phyloP scores from a whole-genome alignment of 345 rosid species.

The Ceriops zippeliana region DNA sequence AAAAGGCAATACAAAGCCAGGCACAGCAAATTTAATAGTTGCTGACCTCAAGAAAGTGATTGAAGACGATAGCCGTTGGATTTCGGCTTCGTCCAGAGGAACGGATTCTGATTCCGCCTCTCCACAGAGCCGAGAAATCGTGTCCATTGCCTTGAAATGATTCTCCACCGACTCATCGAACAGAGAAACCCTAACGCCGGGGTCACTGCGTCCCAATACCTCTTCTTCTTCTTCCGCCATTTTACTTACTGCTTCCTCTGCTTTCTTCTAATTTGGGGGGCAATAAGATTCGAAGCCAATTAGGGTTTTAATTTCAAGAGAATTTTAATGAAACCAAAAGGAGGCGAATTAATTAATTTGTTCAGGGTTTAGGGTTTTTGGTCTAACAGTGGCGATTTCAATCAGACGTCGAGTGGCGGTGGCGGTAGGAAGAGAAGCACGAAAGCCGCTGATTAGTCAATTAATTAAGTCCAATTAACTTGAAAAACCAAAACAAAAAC shows the following conservation, averaged over 20 bases:
- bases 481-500: no score
- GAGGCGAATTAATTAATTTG: no score
- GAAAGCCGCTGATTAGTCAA: no score
- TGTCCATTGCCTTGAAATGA: slow-evolving; percentile 56
- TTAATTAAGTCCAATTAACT: no score
- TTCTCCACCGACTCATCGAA: slow-evolving; percentile 66
- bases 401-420: no score
- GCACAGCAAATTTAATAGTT: neutral
- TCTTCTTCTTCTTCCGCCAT: slow-evolving; percentile 9
- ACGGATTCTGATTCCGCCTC: slow-evolving; percentile 31
- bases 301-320: no score
- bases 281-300: no score
- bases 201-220: neutral
- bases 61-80: slow-evolving; percentile 48
- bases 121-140: slow-evolving; percentile 51
- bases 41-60: slow-evolving; percentile 63
- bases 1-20: neutral
- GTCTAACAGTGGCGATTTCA: no score
- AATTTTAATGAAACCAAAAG: no score
- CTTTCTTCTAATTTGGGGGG: neutral
- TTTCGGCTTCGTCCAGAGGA: slow-evolving; percentile 29
- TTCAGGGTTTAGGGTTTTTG: no score
- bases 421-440: no score
- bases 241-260: neutral
- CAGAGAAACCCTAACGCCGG: slow-evolving; percentile 40